A percentile compares a stretch with the other conserved stretches of the same genome.
Conservation (phyloP, 2,329 filamentous ascomycete genomes). For the Shiraia bambusicola region DNA sequence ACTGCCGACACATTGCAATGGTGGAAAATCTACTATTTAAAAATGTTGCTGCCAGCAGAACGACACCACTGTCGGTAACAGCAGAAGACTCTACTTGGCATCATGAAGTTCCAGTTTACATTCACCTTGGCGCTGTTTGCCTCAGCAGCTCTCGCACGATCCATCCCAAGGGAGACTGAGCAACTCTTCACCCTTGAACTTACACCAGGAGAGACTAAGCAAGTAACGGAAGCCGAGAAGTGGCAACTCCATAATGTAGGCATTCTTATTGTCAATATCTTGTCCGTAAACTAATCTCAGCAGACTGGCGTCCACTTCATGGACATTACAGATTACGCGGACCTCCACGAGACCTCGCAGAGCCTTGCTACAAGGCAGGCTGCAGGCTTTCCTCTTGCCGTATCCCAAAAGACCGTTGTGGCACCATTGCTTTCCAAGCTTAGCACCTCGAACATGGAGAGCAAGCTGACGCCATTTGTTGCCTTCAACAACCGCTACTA, state of each 20-base stretch:
- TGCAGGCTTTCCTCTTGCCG: slow-evolving; percentile 14
- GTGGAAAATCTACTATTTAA: background rate
- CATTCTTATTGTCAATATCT: background rate
- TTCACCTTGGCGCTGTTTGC: slow-evolving; percentile 9
- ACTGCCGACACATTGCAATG: too few relatives aligned
- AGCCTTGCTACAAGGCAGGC: slow-evolving; percentile 5
- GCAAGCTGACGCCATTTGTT: slow-evolving; percentile 20
- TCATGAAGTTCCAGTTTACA: slow-evolving; percentile 11
- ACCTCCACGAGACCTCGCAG: slow-evolving; percentile 10
- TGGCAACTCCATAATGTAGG: slow-evolving; percentile 17
- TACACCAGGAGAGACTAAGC: slow-evolving; percentile 16
- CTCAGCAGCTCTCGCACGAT: slow-evolving; percentile 6
- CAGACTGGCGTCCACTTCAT: slow-evolving; percentile 29
- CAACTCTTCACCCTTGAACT: slow-evolving; percentile 16
- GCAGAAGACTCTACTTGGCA: background rate
- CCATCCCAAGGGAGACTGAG: slow-evolving; percentile 5
- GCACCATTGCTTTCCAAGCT: slow-evolving; percentile 20
- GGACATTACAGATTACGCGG: slow-evolving; percentile 25
- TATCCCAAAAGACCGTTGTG: slow-evolving; percentile 16
- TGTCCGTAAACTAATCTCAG: slow-evolving; percentile 24
- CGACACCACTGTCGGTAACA: background rate
- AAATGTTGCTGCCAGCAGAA: background rate
- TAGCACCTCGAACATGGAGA: slow-evolving; percentile 20
- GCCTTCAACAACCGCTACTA: slow-evolving; percentile 29
- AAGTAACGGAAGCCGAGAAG: slow-evolving; percentile 17